Percentiles rank a stretch among this genome's conserved stretches.
phyloP scores from a whole-genome alignment of 257 asterid species.

The Nyctanthes arbortristis region DNA sequence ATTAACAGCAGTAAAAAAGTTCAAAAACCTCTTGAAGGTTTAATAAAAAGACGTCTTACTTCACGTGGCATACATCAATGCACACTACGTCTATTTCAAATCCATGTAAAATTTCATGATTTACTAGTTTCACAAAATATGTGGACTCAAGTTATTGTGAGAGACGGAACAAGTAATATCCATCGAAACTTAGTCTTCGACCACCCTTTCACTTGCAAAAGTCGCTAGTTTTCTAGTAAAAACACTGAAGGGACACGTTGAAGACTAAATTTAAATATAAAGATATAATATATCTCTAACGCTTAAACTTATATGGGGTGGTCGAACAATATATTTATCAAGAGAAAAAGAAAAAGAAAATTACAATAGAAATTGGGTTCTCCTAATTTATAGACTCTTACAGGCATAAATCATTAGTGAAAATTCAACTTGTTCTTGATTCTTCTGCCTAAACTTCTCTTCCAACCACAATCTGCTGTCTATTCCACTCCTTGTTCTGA shows the following conservation, averaged over 20 bases:
- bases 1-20: too few relatives aligned
- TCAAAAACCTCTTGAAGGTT: too few relatives aligned
- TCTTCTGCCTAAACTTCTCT: slow-evolving; percentile 57
- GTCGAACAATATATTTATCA: background rate
- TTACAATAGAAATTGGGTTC: background rate
- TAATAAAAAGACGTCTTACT: too few relatives aligned
- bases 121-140: background rate
- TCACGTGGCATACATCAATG: too few relatives aligned
- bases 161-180: background rate
- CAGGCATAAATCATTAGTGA: slow-evolving; percentile 79
- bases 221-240: background rate
- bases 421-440: slow-evolving; percentile 68
- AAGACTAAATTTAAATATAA: background rate
- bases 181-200: background rate
- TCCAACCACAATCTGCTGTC: slow-evolving; percentile 93
- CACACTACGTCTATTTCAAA: too few relatives aligned
- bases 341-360: background rate
- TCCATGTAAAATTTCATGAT: too few relatives aligned
- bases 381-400: slow-evolving; percentile 36
- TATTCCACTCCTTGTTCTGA: slow-evolving; percentile 84
- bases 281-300: too few relatives aligned
- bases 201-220: background rate
- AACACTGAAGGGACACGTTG: background rate
- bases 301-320: too few relatives aligned
- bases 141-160: background rate